Conservation (phyloP, 768 basidiomycete species). For the Amanita muscaria region DNA sequence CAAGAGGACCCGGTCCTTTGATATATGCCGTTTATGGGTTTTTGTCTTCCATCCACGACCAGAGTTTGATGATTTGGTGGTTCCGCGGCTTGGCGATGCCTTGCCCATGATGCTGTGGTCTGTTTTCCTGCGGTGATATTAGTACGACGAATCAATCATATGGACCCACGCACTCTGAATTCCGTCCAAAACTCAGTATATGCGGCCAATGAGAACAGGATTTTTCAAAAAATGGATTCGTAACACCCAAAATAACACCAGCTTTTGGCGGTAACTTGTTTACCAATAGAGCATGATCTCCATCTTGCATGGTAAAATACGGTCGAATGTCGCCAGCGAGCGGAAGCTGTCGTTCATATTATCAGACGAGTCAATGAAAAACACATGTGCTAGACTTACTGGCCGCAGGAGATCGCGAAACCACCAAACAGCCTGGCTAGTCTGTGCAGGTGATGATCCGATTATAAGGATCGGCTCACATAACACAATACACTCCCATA, state of each 20-base stretch:
- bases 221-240: conserved; percentile 80
- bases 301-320: conserved; percentile 94
- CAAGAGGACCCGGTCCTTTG: conserved; percentile 71
- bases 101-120: conserved; percentile 10
- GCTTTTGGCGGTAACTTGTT: conserved; percentile 75
- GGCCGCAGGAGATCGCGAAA: conserved; percentile 81
- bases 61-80: conserved; percentile 34
- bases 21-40: conserved; percentile 75
- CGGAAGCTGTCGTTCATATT: conserved; percentile 51
- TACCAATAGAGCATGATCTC: conserved; percentile 66
- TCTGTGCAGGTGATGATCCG: conserved; percentile 67
- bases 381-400: conserved; percentile 27
- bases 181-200: conserved; percentile 58
- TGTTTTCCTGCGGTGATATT: conserved; percentile 3
- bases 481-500: conserved; percentile 91
- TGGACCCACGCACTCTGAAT: conserved; percentile 30
- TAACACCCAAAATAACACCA: conserved; percentile 74
- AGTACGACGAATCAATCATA: not conserved
- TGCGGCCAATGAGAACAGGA: conserved; percentile 84
- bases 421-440: conserved; percentile 90
- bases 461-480: conserved; percentile 87
- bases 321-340: conserved; percentile 81
- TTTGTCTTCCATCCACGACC: conserved; percentile 68
- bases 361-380: not conserved
- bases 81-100: conserved; percentile 1